Evolutionary conservation across 139 green algal species (phyloP).

Genomic region (Mesotaenium endlicherianum): DNA sequence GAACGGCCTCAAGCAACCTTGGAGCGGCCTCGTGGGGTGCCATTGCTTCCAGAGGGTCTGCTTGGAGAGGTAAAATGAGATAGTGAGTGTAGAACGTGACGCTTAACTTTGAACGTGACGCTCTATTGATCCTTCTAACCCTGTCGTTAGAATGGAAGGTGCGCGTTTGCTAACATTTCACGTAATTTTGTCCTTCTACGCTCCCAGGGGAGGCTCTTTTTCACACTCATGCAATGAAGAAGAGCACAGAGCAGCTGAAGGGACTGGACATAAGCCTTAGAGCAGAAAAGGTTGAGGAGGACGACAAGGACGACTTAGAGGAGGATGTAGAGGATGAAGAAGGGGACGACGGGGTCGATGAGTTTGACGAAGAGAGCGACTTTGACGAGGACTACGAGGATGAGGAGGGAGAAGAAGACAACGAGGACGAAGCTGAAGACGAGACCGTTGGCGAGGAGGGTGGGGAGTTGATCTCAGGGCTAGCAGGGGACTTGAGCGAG

Average conservation of each 20-base stretch:
- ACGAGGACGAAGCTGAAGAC: conserved; percentile 26
- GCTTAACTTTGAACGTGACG: no score
- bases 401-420: conserved; percentile 22
- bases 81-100: no score
- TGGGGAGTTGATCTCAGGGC: not conserved
- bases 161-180: no score
- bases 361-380: conserved; percentile 14
- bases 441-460: conserved; percentile 20
- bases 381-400: conserved; percentile 24
- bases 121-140: no score
- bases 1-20: no score
- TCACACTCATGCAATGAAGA: no score
- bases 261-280: not conserved
- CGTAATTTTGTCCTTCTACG: no score
- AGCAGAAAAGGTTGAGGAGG: not conserved
- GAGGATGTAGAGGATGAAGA: conserved; percentile 18
- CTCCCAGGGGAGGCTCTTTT: no score
- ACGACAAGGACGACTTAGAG: conserved; percentile 6
- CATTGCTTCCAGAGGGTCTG: no score
- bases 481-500: not conserved
- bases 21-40: no score
- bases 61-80: no score
- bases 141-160: no score
- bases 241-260: not conserved
- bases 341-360: not conserved